Evolutionary conservation across 2,329 filamentous ascomycete species (phyloP).

Genomic region (Cladophialophora yegresii): DNA sequence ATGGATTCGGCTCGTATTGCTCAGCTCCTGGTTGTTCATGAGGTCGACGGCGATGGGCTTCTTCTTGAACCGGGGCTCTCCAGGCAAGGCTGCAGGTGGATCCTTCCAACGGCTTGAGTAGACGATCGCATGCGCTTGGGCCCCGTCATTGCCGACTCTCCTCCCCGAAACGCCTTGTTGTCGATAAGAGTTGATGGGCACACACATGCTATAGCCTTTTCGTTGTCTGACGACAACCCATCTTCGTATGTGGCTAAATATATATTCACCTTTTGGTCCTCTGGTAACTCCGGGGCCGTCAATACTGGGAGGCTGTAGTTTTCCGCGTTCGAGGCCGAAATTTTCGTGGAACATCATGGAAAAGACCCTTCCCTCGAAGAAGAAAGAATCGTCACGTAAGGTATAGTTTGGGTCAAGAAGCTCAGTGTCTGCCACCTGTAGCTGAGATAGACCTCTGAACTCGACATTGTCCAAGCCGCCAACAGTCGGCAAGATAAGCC

Average conservation of each 20-base stretch:
- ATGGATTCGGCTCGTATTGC: constrained; percentile 45
- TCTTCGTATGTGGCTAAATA: constrained; percentile 14
- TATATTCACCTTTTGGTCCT: constrained; percentile 3
- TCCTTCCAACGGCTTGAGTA: background rate
- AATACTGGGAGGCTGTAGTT: background rate
- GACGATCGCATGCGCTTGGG: background rate
- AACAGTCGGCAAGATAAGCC: background rate
- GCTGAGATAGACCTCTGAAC: background rate
- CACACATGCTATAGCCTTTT: constrained; percentile 19
- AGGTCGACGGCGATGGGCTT: constrained; percentile 43
- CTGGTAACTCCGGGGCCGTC: background rate
- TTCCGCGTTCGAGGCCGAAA: background rate
- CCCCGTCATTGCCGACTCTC: background rate
- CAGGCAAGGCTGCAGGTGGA: background rate
- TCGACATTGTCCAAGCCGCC: background rate
- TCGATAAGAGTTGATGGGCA: constrained; percentile 19
- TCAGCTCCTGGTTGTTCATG: constrained; percentile 35
- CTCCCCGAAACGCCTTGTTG: background rate
- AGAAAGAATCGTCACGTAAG: background rate
- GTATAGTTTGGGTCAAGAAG: background rate
- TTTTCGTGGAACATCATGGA: background rate
- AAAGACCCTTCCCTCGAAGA: background rate
- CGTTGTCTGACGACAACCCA: constrained; percentile 12
- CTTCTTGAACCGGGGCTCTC: constrained; percentile 37
- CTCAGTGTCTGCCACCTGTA: background rate